phyloP scores from a whole-genome alignment of 2,329 filamentous ascomycete species.

The Ascochyta viciae-villosae region DNA sequence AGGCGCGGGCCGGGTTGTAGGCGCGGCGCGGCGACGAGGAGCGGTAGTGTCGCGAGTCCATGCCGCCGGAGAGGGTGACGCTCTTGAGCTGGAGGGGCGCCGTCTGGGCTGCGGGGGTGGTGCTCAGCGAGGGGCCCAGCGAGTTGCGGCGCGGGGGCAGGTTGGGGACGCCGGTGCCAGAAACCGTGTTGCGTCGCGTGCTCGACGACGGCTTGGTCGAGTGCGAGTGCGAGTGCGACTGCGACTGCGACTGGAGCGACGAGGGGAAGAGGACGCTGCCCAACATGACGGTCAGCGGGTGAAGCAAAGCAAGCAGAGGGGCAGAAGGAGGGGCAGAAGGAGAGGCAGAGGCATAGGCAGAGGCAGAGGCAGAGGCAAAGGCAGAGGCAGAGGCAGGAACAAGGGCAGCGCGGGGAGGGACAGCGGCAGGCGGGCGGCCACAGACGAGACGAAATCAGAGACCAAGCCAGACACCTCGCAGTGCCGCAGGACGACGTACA shows the following conservation, averaged over 20 bases:
- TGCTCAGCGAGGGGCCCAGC: constrained; percentile 23
- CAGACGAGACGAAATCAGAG: constrained; percentile 4
- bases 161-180: constrained; percentile 25
- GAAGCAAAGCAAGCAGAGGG: background rate
- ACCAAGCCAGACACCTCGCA: constrained; percentile 34
- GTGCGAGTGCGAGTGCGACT: background rate
- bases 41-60: constrained; percentile 47
- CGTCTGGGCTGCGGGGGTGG: constrained; percentile 30
- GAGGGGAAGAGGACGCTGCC: constrained; percentile 44
- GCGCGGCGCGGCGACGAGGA: constrained; percentile 44
- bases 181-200: constrained; percentile 31
- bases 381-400: too few species aligned
- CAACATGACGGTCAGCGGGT: constrained; percentile 42
- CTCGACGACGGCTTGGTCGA: constrained; percentile 18
- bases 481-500: constrained; percentile 45
- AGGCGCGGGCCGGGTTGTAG: constrained; percentile 44
- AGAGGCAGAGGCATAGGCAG: constrained; percentile 16
- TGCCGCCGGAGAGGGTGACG: constrained; percentile 31
- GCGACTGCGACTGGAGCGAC: constrained; percentile 13
- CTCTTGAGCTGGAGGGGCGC: constrained; percentile 32
- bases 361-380: constrained; percentile 6
- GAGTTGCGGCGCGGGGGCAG: constrained; percentile 38
- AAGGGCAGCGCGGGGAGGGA: too few species aligned
- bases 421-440: background rate
- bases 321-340: constrained; percentile 12